Evolutionary conservation across 2,329 filamentous ascomycete genomes (phyloP).

Genomic region (Botrytis aclada): DNA sequence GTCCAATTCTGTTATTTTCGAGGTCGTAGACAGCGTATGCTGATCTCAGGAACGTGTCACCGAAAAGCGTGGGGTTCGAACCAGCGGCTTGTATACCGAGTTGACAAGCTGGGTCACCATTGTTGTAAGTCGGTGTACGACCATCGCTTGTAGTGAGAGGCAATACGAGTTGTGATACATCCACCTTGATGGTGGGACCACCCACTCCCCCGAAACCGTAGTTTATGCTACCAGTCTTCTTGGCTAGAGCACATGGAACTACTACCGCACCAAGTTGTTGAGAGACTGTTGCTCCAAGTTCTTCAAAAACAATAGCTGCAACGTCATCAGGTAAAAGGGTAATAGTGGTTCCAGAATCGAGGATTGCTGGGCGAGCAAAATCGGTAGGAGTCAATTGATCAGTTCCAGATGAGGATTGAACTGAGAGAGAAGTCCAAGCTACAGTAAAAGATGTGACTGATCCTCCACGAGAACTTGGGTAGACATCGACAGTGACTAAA

Average conservation of each 20-base stretch:
- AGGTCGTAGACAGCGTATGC: conserved; percentile 56
- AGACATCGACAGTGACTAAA: conserved; percentile 37
- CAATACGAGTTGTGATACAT: conserved; percentile 47
- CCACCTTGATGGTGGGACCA: conserved; percentile 45
- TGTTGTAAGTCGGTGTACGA: conserved; percentile 33
- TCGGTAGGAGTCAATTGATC: conserved; percentile 33
- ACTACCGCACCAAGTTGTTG: conserved; percentile 45
- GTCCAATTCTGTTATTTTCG: conserved; percentile 48
- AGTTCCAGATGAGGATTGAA: conserved; percentile 41
- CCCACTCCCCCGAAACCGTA: conserved; percentile 48
- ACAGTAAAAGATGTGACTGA: conserved; percentile 36
- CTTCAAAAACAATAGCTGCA: conserved; percentile 45
- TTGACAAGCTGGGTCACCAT: conserved; percentile 45
- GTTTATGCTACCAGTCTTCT: conserved; percentile 44
- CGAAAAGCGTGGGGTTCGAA: conserved; percentile 40
- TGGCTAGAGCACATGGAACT: conserved; percentile 46
- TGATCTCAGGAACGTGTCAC: conserved; percentile 53
- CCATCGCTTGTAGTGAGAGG: conserved; percentile 36
- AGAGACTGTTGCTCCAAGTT: conserved; percentile 48
- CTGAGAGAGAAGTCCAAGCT: conserved; percentile 37
- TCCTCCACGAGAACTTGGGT: conserved; percentile 23
- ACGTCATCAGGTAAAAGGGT: conserved; percentile 61
- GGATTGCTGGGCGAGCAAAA: conserved; percentile 49
- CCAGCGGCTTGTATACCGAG: conserved; percentile 50
- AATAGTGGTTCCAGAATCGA: conserved; percentile 66